Percentiles rank a stretch among this genome's conserved stretches.
Conservation (phyloP, 306 rosid genomes). For the Sicyos edulis region DNA sequence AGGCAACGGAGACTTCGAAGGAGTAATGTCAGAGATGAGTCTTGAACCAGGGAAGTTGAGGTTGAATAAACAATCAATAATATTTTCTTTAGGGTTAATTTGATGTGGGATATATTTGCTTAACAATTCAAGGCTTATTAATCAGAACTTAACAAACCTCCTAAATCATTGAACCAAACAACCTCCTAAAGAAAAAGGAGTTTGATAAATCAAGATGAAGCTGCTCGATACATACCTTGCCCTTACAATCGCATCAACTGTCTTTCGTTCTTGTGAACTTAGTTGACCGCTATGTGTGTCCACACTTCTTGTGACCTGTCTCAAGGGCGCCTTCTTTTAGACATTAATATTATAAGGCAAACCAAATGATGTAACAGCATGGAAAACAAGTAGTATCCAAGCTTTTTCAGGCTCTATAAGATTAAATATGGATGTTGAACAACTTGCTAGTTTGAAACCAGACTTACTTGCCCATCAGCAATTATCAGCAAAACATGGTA, state of each 20-base stretch:
- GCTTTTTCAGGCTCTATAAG: neutral
- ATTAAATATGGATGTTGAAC: neutral
- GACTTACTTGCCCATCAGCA: constrained; percentile 88
- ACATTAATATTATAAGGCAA: neutral
- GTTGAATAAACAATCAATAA: too few species aligned
- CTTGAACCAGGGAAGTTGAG: too few species aligned
- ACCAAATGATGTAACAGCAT: neutral
- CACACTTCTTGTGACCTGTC: constrained; percentile 75
- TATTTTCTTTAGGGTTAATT: too few species aligned
- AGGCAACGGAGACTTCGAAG: too few species aligned
- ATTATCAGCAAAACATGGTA: constrained; percentile 86
- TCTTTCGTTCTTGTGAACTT: constrained; percentile 69
- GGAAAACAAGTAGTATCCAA: neutral
- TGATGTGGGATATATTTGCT: too few species aligned
- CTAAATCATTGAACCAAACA: too few species aligned
- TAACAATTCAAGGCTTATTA: too few species aligned
- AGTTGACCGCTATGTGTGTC: constrained; percentile 57
- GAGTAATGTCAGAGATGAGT: too few species aligned
- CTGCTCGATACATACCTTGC: constrained; percentile 53
- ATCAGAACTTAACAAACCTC: too few species aligned
- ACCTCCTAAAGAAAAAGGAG: neutral
- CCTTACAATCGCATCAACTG: constrained; percentile 75
- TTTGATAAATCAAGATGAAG: neutral
- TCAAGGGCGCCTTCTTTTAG: neutral
- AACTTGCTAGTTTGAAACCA: neutral